Conservation (phyloP, 2,329 filamentous ascomycete genomes). For the Claviceps sp. region DNA sequence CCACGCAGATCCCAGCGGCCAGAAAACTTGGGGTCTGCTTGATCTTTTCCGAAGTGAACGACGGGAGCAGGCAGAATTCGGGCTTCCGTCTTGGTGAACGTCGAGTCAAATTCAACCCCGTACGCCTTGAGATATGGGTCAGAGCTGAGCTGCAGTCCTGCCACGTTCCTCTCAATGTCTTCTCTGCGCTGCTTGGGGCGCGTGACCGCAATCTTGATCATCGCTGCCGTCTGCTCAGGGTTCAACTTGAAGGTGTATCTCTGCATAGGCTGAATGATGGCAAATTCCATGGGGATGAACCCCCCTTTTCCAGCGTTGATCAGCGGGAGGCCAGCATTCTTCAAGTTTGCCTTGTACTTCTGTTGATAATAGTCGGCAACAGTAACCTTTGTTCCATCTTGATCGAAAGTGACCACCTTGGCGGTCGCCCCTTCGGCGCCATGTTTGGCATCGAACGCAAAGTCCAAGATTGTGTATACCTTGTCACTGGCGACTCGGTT, state of each 20-base stretch:
- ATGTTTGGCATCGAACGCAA: slow-evolving; percentile 32
- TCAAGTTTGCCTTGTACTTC: slow-evolving; percentile 39
- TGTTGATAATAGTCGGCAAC: slow-evolving; percentile 42
- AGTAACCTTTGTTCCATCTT: slow-evolving; percentile 29
- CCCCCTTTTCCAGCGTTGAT: slow-evolving; percentile 42
- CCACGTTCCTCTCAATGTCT: slow-evolving; percentile 42
- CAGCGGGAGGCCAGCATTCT: slow-evolving; percentile 37
- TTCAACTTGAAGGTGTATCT: slow-evolving; percentile 50
- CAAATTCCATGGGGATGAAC: slow-evolving; percentile 49
- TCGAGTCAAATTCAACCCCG: slow-evolving; percentile 52
- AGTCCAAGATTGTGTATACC: slow-evolving; percentile 36
- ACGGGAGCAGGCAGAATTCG: slow-evolving; percentile 57
- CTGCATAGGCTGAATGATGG: slow-evolving; percentile 38
- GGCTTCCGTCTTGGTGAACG: slow-evolving; percentile 55
- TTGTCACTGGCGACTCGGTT: slow-evolving; percentile 32
- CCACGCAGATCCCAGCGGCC: slow-evolving; percentile 83
- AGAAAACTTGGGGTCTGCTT: slow-evolving; percentile 45
- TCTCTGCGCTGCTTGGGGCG: slow-evolving; percentile 53
- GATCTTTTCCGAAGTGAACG: slow-evolving; percentile 50
- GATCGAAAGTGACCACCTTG: slow-evolving; percentile 41
- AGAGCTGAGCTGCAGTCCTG: slow-evolving; percentile 51
- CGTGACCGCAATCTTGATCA: slow-evolving; percentile 91
- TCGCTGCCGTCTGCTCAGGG: slow-evolving; percentile 54
- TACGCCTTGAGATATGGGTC: slow-evolving; percentile 64
- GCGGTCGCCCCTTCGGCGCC: slow-evolving; percentile 33